Conservation (phyloP, 306 rosid genomes). For the Inga oerstediana region DNA sequence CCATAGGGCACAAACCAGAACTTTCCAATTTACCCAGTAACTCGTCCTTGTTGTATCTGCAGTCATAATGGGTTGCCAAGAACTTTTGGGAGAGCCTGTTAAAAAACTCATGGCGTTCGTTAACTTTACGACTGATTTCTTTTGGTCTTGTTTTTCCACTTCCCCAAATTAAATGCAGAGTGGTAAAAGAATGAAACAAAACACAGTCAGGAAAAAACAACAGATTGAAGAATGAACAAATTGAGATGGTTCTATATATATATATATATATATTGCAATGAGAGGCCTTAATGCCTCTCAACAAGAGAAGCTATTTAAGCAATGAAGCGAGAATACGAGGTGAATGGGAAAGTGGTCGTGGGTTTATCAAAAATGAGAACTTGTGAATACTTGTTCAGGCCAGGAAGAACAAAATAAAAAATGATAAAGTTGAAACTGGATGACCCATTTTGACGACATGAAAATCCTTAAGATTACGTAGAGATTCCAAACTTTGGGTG, state of each 20-base stretch:
- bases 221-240: constrained; percentile 28
- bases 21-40: constrained; percentile 96
- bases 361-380: constrained; percentile 34
- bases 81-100: constrained; percentile 60
- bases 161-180: constrained; percentile 23
- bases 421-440: constrained; percentile 31
- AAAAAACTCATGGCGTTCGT: constrained; percentile 56
- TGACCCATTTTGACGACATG: constrained; percentile 50
- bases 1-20: constrained; percentile 70
- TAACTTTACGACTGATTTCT: constrained; percentile 20
- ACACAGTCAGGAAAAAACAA: constrained; percentile 13
- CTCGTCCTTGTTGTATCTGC: constrained; percentile 65
- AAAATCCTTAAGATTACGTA: constrained; percentile 36
- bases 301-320: background rate
- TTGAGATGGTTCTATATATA: constrained; percentile 14
- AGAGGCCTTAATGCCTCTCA: constrained; percentile 3
- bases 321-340: background rate
- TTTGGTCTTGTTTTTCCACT: constrained; percentile 24
- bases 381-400: constrained; percentile 30
- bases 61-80: constrained; percentile 83
- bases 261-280: background rate
- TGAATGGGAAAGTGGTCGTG: constrained; percentile 38
- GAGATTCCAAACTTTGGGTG: constrained; percentile 68
- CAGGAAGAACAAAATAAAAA: constrained; percentile 45
- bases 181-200: constrained; percentile 20